These are phyloP conservation scores for Pestalotiopsis sp. DNA, from an alignment of 2,329 filamentous ascomycete genomes.

Conservation along the genomic window DNA sequence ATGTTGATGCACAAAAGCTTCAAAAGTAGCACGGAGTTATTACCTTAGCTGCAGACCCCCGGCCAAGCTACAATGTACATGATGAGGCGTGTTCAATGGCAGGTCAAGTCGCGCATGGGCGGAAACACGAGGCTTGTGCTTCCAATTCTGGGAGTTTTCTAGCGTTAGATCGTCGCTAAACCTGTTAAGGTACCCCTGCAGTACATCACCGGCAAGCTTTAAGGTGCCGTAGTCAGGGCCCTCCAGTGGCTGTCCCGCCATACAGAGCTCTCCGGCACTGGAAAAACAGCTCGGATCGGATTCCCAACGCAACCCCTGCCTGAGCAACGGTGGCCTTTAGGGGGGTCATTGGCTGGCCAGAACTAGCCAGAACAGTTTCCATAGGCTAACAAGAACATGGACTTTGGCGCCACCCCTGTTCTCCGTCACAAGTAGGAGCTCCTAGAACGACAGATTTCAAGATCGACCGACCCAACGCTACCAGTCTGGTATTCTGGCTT, in stretches of 20 bases:
- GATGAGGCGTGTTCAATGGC: background rate
- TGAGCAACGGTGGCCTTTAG: background rate
- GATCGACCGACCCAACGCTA: background rate
- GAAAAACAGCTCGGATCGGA: conserved; percentile 3
- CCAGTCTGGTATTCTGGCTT: background rate
- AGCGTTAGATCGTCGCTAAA: background rate
- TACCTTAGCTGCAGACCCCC: background rate
- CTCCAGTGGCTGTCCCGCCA: background rate
- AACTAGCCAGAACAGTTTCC: background rate
- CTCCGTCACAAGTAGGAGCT: background rate
- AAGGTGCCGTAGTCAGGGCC: background rate
- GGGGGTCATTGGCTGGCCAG: background rate
- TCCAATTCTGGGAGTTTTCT: background rate
- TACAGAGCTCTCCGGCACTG: background rate
- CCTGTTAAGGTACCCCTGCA: background rate
- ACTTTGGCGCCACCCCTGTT: background rate
- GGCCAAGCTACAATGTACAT: background rate
- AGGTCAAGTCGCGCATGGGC: background rate
- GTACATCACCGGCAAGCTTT: background rate
- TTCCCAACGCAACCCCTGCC: background rate
- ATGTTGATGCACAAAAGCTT: background rate
- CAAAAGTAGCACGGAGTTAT: background rate
- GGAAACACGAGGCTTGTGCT: background rate
- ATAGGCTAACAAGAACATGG: background rate
- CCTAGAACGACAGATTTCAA: background rate